Conservation (phyloP, 179 eudicot genomes). For the Actinidia chinensis region DNA sequence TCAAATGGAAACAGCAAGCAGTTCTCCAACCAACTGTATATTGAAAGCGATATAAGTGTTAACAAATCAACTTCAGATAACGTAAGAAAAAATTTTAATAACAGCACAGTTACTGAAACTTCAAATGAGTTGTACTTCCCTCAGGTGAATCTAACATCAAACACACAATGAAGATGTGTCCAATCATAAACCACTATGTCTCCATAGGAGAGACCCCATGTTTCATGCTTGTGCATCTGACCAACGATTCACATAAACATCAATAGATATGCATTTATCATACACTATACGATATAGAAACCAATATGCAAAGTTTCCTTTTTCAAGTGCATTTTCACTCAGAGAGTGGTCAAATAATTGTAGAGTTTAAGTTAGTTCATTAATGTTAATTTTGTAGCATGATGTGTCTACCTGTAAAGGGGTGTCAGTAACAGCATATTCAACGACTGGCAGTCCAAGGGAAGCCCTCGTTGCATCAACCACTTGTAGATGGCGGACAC, state of each 20-base stretch:
- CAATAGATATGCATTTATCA: not conserved
- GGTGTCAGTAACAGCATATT: constrained; percentile 77
- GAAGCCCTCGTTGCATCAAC: constrained; percentile 97
- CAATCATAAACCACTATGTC: not conserved
- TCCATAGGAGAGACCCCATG: not conserved
- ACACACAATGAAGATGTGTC: not conserved
- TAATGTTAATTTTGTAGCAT: not conserved
- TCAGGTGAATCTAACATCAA: not conserved
- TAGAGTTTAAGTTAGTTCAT: not conserved
- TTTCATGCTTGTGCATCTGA: not conserved
- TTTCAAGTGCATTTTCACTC: not conserved
- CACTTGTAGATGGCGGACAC: constrained; percentile 75
- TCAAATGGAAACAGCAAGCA: not conserved
- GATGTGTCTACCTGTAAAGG: constrained; percentile 51
- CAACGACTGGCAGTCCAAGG: constrained; percentile 88
- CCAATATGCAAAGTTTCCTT: not conserved
- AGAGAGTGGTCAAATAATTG: constrained; percentile 1
- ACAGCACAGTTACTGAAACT: not conserved
- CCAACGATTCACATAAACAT: not conserved
- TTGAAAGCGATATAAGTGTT: not conserved
- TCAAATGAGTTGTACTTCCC: not conserved
- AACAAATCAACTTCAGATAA: not conserved
- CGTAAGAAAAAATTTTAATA: not conserved
- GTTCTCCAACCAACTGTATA: not conserved
- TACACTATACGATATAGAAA: not conserved